Evolutionary conservation across 805 yeast species (phyloP).

Genomic region (Yarrowia sp.): DNA sequence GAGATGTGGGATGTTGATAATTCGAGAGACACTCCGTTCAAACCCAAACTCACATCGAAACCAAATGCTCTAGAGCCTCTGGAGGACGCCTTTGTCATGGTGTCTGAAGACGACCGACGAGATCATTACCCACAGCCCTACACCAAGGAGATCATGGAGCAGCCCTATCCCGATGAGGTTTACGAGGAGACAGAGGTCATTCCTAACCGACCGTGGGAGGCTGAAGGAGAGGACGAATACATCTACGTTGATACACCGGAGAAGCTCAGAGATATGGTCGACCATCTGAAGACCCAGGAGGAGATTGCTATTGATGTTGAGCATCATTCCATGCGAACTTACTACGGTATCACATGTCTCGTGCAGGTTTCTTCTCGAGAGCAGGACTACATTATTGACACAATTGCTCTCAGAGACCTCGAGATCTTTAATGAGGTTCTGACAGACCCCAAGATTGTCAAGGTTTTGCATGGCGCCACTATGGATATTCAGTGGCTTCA

Average conservation of each 20-base stretch:
- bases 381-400: slow-evolving; percentile 85
- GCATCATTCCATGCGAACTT: slow-evolving; percentile 89
- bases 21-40: slow-evolving; percentile 66
- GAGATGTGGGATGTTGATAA: slow-evolving; percentile 54
- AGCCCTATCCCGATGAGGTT: slow-evolving; percentile 63
- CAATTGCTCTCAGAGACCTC: slow-evolving; percentile 71
- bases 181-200: slow-evolving; percentile 48
- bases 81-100: slow-evolving; percentile 48
- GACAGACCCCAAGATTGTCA: slow-evolving; percentile 73
- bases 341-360: slow-evolving; percentile 83
- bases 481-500: slow-evolving; percentile 98
- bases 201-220: slow-evolving; percentile 60
- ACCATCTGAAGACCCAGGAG: slow-evolving; percentile 46
- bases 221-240: slow-evolving; percentile 46
- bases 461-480: slow-evolving; percentile 93
- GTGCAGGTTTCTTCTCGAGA: slow-evolving; percentile 86
- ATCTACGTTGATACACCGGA: slow-evolving; percentile 67
- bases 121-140: slow-evolving; percentile 77
- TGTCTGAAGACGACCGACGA: slow-evolving; percentile 30
- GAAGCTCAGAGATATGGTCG: slow-evolving; percentile 52
- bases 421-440: slow-evolving; percentile 66
- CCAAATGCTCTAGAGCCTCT: slow-evolving; percentile 64
- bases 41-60: slow-evolving; percentile 65
- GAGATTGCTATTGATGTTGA: slow-evolving; percentile 93
- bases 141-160: slow-evolving; percentile 62